A percentile compares a stretch with the other conserved stretches of the same genome.
phyloP scores from a whole-genome alignment of 1,139 yeast species.

The Diutina siamensis region DNA sequence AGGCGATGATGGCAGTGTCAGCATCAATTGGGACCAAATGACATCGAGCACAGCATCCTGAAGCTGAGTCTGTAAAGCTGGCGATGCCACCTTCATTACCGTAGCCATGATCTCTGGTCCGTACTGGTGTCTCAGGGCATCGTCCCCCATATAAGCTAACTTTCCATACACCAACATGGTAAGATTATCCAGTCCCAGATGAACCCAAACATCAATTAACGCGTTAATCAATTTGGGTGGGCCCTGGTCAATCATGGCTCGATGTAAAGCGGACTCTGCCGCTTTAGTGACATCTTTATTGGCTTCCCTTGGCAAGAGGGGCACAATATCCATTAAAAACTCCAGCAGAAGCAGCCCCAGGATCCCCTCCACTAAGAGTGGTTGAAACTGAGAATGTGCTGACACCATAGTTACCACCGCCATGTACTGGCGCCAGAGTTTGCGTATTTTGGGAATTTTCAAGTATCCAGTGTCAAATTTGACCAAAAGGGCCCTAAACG shows the following conservation, averaged over 20 bases:
- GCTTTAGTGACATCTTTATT: background rate
- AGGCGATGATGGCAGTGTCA: slow-evolving; percentile 6
- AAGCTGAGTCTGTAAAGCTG: slow-evolving; percentile 7
- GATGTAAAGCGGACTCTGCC: background rate
- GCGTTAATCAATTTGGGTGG: slow-evolving; percentile 21
- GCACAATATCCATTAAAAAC: background rate
- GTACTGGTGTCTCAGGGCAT: slow-evolving; percentile 26
- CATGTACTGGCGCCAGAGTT: background rate
- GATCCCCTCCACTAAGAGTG: background rate
- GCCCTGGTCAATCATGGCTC: slow-evolving; percentile 7
- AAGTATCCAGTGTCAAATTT: background rate
- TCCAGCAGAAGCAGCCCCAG: background rate
- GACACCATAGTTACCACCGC: background rate
- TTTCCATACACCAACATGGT: slow-evolving; percentile 26
- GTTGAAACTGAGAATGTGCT: background rate
- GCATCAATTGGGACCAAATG: slow-evolving; percentile 10
- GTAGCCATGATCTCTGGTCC: slow-evolving; percentile 19
- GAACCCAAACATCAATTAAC: slow-evolving; percentile 21
- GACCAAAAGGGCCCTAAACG: background rate
- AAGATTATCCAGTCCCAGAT: slow-evolving; percentile 16
- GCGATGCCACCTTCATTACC: slow-evolving; percentile 7
- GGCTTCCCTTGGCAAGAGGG: slow-evolving; percentile 3
- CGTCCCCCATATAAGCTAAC: slow-evolving; percentile 31
- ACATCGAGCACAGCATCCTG: slow-evolving; percentile 10
- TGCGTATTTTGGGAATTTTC: background rate